Base-by-base conservation (phyloP, 352 stramenopile species). In the Blastocystis sp. region DNA sequence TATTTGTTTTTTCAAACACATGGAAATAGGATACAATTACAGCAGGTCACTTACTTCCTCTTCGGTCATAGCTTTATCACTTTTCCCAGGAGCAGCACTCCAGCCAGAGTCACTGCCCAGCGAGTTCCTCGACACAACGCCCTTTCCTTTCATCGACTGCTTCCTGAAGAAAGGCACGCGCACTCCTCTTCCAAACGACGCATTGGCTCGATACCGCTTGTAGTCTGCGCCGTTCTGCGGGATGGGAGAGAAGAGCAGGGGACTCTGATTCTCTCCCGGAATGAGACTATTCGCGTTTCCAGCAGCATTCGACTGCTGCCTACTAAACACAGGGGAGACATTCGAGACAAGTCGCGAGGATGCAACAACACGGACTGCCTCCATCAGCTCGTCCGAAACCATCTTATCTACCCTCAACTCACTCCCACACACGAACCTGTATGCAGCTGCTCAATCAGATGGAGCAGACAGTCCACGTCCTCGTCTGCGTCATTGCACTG, bases 1-100 rank as follows among this genome's bases (percentile, higher is more conserved):
- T 43, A 13, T 45, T 15, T 84, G 73, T 84, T 84, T 84, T 41
- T 45, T 29, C 23, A 55, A n/a, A 84, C 34, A 84, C 73, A 84
- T 29, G 3, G 9, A 9, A 84, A 84, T 61, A 84, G 39, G 7
- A 68, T 69, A 53, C 73, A 73, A 2, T 73, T 41, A n/a, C 29
- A 73, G 29, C 23, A 73, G 8, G 29, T 18, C 9, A 43, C 20
- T 11, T 3, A 37, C 73, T 66, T 64, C 73, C 13, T 63, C 41
- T 45, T 43, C 37, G 7, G 56, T 68, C 43, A 54, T 55, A 3
- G 29, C 3, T 53, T 55, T 77, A 0, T 77, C 66, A 37, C 50
- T n/a, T n/a, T 59, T 59, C 50, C 50, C 66, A 7, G 18, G 18
- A 1, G 20, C 9, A 37, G 39, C 26, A 47, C 47, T 68, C 73